These are phyloP conservation scores for Saccharomycopsis hybrid DNA, from an alignment of 1,139 yeast genomes.

Conservation along the genomic window DNA sequence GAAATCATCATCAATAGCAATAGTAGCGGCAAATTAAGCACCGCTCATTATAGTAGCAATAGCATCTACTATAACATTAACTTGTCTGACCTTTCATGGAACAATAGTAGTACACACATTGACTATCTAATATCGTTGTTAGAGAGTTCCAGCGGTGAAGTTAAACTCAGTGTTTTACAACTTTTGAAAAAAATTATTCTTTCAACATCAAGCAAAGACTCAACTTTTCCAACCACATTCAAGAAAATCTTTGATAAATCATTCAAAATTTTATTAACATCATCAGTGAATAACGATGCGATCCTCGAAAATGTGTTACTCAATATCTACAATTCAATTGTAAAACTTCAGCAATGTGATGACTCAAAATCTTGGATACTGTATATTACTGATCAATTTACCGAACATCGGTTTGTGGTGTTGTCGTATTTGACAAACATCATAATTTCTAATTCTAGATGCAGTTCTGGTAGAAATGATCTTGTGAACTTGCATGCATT, in stretches of 20 bases:
- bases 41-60: too few species aligned
- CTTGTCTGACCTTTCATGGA: too few species aligned
- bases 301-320: neutral
- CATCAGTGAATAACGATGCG: neutral
- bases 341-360: neutral
- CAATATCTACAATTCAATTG: neutral
- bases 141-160: neutral
- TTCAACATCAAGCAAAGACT: neutral
- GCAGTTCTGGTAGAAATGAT: neutral
- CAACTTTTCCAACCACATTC: neutral
- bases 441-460: neutral
- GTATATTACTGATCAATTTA: too few species aligned
- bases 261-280: too few species aligned
- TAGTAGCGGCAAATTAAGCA: too few species aligned
- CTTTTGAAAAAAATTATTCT: neutral
- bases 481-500: neutral
- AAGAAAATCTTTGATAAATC: neutral
- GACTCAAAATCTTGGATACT: too few species aligned
- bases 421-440: neutral
- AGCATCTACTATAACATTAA: too few species aligned
- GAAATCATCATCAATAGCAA: too few species aligned
- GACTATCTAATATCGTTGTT: neutral
- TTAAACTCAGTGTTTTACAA: neutral
- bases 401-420: too few species aligned
- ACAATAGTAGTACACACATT: neutral